A percentile compares a stretch with the other conserved stretches of the same genome.
Conservation (phyloP, 1,139 yeast species). For the Yamadazyma spencermartinsiae region DNA sequence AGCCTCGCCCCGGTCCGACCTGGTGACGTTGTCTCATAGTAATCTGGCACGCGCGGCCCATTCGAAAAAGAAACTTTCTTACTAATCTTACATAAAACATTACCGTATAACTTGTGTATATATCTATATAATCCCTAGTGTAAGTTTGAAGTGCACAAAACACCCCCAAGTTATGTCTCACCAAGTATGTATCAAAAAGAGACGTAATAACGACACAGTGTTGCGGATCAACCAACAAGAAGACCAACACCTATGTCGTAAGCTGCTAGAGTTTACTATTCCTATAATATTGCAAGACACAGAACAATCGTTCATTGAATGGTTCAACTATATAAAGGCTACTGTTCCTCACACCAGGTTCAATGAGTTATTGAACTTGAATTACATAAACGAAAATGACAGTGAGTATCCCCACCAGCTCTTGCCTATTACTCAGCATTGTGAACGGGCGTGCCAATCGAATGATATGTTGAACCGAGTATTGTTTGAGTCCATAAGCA, state of each 20-base stretch:
- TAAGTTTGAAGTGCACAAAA: too few species aligned
- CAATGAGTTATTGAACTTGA: constrained; percentile 11
- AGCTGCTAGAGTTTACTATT: constrained; percentile 10
- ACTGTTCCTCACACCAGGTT: constrained; percentile 12
- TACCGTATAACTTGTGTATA: too few species aligned
- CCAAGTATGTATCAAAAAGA: background rate
- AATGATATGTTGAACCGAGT: constrained; percentile 11
- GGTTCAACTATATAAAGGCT: constrained; percentile 13
- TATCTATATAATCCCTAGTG: too few species aligned
- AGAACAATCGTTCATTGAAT: constrained; percentile 13
- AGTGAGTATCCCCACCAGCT: constrained; percentile 7
- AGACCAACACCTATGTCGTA: constrained; percentile 4
- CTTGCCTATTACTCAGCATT: constrained; percentile 5
- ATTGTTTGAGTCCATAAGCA: constrained; percentile 11
- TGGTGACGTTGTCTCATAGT: background rate
- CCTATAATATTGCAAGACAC: constrained; percentile 12
- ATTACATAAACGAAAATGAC: constrained; percentile 12
- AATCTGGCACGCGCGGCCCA: background rate
- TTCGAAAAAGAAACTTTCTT: background rate
- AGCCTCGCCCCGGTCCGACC: background rate
- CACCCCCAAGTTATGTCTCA: background rate
- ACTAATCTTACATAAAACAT: too few species aligned
- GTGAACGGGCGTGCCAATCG: constrained; percentile 3
- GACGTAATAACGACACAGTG: background rate
- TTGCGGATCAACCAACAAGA: background rate